Evolutionary conservation across 345 rosid genomes (phyloP).

Genomic region (Camelina laxa): DNA sequence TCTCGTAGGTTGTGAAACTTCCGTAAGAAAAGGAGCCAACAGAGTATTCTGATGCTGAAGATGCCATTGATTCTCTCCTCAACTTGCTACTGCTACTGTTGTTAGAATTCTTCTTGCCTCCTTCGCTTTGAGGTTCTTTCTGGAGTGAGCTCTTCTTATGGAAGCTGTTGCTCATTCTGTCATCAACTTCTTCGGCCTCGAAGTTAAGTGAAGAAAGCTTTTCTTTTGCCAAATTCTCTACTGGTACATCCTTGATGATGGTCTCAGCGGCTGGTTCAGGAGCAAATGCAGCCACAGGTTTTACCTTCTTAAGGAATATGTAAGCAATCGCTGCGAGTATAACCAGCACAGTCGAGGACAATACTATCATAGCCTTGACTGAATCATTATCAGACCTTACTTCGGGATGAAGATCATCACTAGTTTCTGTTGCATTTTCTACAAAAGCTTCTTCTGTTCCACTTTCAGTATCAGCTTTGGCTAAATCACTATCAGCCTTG

Average conservation of each 20-base stretch:
- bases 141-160: conserved; percentile 44
- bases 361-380: conserved; percentile 3
- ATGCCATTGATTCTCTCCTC: conserved; percentile 65
- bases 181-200: conserved; percentile 45
- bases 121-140: conserved; percentile 52
- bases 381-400: conserved; percentile 4
- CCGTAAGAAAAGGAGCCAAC: conserved; percentile 61
- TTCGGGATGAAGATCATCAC: conserved; percentile 25
- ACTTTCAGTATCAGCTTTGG: conserved; percentile 12
- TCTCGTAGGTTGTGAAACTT: conserved; percentile 83
- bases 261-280: neutral
- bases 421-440: conserved; percentile 18
- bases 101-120: neutral
- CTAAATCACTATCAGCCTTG: neutral
- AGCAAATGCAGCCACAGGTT: conserved; percentile 6
- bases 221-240: conserved; percentile 29
- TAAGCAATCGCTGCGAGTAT: conserved; percentile 49
- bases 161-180: conserved; percentile 56
- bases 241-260: neutral
- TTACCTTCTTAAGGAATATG: conserved; percentile 42
- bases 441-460: neutral
- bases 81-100: conserved; percentile 42
- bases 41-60: conserved; percentile 75
- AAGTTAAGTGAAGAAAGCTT: conserved; percentile 42
- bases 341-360: conserved; percentile 44